Percentiles rank a stretch among this genome's conserved stretches.
These are phyloP conservation scores for Coemansia sp. DNA, from an alignment of 192 early-diverging fungal genomes.

Conservation along the genomic window DNA sequence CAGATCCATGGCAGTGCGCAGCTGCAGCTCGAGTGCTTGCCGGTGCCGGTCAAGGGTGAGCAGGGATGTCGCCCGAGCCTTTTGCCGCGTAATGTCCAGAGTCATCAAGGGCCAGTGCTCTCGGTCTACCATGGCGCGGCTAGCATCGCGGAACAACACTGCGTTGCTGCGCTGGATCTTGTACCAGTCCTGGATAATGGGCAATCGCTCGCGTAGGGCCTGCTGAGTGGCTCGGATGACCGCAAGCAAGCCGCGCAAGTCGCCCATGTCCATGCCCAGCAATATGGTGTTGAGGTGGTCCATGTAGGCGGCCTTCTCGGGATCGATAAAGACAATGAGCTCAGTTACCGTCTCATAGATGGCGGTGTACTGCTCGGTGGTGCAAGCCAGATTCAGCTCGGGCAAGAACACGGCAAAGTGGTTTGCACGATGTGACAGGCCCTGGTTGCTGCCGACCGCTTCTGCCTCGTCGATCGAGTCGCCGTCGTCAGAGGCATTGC, in stretches of 20 bases:
- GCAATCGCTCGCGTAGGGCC: slow-evolving; percentile 50
- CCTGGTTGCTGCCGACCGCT: slow-evolving; percentile 21
- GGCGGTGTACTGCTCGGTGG: slow-evolving; percentile 74
- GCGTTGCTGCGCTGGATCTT: slow-evolving; percentile 42
- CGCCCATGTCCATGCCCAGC: slow-evolving; percentile 78
- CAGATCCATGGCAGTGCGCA: slow-evolving; percentile 55
- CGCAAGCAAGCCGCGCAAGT: slow-evolving; percentile 59
- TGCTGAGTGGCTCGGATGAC: slow-evolving; percentile 49
- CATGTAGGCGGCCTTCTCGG: slow-evolving; percentile 70
- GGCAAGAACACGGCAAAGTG: slow-evolving; percentile 74
- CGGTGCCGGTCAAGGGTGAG: slow-evolving; percentile 50
- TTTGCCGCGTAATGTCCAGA: slow-evolving; percentile 13
- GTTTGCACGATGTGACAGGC: slow-evolving; percentile 65
- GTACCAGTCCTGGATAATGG: slow-evolving; percentile 53
- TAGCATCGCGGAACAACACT: slow-evolving; percentile 23
- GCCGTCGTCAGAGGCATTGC: neutral
- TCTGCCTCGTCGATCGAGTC: slow-evolving; percentile 30
- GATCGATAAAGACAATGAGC: slow-evolving; percentile 83
- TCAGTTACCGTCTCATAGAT: slow-evolving; percentile 77
- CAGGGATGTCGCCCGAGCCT: slow-evolving; percentile 31
- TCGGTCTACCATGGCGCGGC: slow-evolving; percentile 1
- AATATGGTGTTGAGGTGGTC: slow-evolving; percentile 76
- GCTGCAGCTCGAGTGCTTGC: slow-evolving; percentile 48
- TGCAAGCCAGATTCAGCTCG: slow-evolving; percentile 70
- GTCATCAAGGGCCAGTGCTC: slow-evolving; percentile 2